Evolutionary conservation across 345 rosid species (phyloP).

Genomic region (Luvunga scandens): DNA sequence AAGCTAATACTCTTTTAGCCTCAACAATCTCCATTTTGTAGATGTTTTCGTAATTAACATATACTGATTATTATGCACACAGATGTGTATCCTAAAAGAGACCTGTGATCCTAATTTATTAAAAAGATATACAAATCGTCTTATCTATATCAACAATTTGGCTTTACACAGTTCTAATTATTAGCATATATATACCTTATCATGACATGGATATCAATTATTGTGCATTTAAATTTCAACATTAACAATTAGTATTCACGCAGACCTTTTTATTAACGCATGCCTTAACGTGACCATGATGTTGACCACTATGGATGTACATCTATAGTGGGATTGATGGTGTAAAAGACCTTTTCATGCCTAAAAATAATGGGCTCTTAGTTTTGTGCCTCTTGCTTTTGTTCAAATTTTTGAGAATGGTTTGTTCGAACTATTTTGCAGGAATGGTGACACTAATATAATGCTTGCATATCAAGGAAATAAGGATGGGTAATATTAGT

Average conservation of each 20-base stretch:
- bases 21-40: too few species aligned
- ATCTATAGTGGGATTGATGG: background rate
- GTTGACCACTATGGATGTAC: background rate
- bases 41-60: too few species aligned
- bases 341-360: background rate
- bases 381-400: background rate
- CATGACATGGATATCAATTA: too few species aligned
- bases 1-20: too few species aligned
- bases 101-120: background rate
- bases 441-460: constrained; percentile 10
- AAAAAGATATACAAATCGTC: background rate
- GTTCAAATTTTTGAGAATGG: background rate
- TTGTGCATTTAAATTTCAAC: too few species aligned
- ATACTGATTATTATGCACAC: too few species aligned
- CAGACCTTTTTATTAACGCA: too few species aligned
- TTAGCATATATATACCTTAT: too few species aligned
- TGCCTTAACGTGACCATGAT: background rate
- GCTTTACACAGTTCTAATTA: background rate
- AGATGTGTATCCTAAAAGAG: background rate
- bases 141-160: background rate
- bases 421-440: constrained; percentile 13
- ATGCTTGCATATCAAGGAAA: constrained; percentile 13
- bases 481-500: constrained; percentile 10
- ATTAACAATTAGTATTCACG: too few species aligned
- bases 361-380: background rate